Base-by-base conservation (phyloP, 257 asterid genomes). In the Solanum chmielewskii region DNA sequence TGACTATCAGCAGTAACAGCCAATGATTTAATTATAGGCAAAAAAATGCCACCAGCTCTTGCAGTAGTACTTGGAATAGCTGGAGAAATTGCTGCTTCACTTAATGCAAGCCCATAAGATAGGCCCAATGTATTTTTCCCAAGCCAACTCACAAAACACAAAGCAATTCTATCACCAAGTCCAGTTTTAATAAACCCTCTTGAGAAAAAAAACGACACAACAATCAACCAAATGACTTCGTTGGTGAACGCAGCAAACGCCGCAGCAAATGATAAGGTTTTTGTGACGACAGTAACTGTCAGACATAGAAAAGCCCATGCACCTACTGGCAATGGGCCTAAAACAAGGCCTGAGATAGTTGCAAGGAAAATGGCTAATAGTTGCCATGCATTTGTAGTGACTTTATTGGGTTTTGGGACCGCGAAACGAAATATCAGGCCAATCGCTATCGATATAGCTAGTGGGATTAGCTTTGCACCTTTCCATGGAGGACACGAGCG, bases 31-130 rank as follows among this genome's bases (percentile, higher is more conserved):
- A 95, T 95, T 73, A 95, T 94, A 7, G 98, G 98, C 92, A 95
- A 52, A 75, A 95, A 95, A 6, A 95, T 93, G 6, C 98, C 98
- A 21, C 98, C 98, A 20, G 98, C 97, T 59, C 98, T 87, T 0
- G 98, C 98, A 5, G 96, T 92, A 20, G 92, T 82, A 59, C 98
- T 94, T 3, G 98, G 98, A 95, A 95, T 93, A 13, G 95, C 98
- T 18, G 98, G 98, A 23, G 96, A 92, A 52, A 95, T 89, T 0
- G 91, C 90, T 1, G 91, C 93, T 90, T 94, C 98, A 11, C 98
- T 95, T 52, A 94, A 56, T 14, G 90, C 90, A 69, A 95, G 88
- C 10, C 98, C 98, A 66, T 95, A 94, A 21, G 98, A 93, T 45
- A 95, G 70, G 2, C 98, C 96, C 86, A 95, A 56, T 25, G 97